Base-by-base conservation (phyloP, 1,139 yeast genomes). In the Zygosaccharomyces pseudobailii region DNA sequence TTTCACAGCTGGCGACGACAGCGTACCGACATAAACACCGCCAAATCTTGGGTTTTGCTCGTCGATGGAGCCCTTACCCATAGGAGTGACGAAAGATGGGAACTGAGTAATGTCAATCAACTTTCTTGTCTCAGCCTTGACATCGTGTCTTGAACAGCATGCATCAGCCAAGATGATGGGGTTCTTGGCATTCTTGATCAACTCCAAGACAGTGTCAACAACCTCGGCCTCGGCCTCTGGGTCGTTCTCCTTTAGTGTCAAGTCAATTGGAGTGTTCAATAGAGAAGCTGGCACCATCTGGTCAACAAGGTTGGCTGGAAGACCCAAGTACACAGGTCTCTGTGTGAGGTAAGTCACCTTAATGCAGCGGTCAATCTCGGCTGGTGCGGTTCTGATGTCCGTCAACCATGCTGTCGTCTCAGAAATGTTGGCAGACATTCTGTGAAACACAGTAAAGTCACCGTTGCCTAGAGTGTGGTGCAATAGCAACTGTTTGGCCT, bases 71-170 rank as follows among this genome's bases (percentile, higher is more conserved):
- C 89, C 85, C 71, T 87, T 87, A 70, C 95, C 95, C 95, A 87
- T 86, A 55, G 96, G 95, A 45, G 95, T 87, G 48, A 85, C 85
- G 70, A 79, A 87, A 31, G 84, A 86, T 34, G 95, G 94, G 80
- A 82, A 87, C 65, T 84, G 82, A 41, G 95, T 85, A 45, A 71
- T 62, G 56, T 80, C 79, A 47, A 85, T 84, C 63, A 87, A 76
- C 56, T 73, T 68, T 53, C 70, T 72, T 51, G 86, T 83, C 69
- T 84, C 88, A 31, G 67, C 70, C 61, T 75, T 76, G 60, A 82
- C 84, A 55, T 75, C 75, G 68, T 87, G 95, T 71, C 95, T 79
- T 45, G 84, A 72, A 52, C 90, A 88, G 75, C 95, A 87, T 36
- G 96, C 95, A 71, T 87, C 96, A 41, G 87, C 89, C 59, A 87